Percentiles rank a stretch among this genome's conserved stretches.
phyloP scores from a whole-genome alignment of 1,139 yeast genomes.

The Taiozyma sp. region DNA sequence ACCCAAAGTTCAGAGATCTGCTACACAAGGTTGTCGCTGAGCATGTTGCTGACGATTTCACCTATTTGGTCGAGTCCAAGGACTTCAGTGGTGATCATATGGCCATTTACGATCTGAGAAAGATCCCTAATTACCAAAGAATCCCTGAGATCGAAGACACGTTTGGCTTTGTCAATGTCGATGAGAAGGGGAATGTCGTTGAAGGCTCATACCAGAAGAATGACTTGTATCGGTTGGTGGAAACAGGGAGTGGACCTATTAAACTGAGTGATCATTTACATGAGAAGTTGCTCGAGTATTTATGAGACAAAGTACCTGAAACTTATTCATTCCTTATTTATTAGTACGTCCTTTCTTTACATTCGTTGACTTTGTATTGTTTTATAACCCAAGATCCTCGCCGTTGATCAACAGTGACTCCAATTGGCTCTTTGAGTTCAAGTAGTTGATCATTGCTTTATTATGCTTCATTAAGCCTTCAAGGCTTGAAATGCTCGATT shows the following conservation, averaged over 20 bases:
- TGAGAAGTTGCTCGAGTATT: constrained; percentile 32
- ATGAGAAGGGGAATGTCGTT: constrained; percentile 47
- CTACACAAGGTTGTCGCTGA: constrained; percentile 28
- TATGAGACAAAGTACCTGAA: neutral
- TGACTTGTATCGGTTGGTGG: constrained; percentile 51
- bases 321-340: constrained; percentile 1
- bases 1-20: constrained; percentile 22
- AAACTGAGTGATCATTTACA: constrained; percentile 50
- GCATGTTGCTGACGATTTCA: constrained; percentile 42
- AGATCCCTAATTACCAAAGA: constrained; percentile 61
- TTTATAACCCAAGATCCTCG: constrained; percentile 15
- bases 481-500: constrained; percentile 31
- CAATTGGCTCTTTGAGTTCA: constrained; percentile 25
- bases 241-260: constrained; percentile 51
- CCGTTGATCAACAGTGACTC: constrained; percentile 29
- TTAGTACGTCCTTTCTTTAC: neutral
- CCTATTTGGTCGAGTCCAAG: constrained; percentile 58
- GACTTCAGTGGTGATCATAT: constrained; percentile 50
- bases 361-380: neutral
- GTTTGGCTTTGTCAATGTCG: constrained; percentile 64
- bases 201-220: constrained; percentile 55
- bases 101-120: constrained; percentile 71
- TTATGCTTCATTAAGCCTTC: constrained; percentile 33
- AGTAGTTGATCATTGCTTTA: constrained; percentile 27
- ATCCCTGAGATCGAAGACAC: constrained; percentile 70